phyloP scores from a whole-genome alignment of 75 land plant species.

The Picea sitchensis region DNA sequence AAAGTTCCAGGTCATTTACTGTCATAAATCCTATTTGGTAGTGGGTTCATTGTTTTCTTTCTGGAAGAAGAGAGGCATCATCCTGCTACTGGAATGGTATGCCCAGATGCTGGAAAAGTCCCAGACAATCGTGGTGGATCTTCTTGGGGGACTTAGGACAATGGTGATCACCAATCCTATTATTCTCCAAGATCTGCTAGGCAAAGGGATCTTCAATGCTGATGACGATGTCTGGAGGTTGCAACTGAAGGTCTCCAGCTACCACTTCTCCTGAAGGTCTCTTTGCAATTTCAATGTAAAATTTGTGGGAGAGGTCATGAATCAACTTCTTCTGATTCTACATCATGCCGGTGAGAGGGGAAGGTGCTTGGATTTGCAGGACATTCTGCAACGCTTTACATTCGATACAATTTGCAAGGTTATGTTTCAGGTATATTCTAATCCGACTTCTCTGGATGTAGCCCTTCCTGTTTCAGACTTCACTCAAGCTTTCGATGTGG shows the following conservation, averaged over 20 bases:
- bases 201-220: not conserved
- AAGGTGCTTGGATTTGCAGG: not conserved
- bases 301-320: not conserved
- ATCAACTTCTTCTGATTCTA: not conserved
- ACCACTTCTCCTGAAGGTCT: no score
- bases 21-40: not conserved
- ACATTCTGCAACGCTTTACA: slow-evolving; percentile 5
- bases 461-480: slow-evolving; percentile 17
- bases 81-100: slow-evolving; percentile 7
- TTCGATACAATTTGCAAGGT: slow-evolving; percentile 27
- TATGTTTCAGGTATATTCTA: slow-evolving; percentile 26
- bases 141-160: not conserved
- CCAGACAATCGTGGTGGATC: not conserved
- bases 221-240: no score
- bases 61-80: slow-evolving; percentile 6
- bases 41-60: not conserved
- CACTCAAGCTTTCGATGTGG: slow-evolving; percentile 12
- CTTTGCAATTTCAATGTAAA: no score
- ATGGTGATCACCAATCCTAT: slow-evolving; percentile 18
- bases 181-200: slow-evolving; percentile 15
- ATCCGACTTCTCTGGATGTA: slow-evolving; percentile 5
- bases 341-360: not conserved
- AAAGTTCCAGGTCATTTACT: not conserved
- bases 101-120: slow-evolving; percentile 7
- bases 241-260: no score